Base-by-base conservation (phyloP, 768 basidiomycete species). In the Russula griseocarnosa region DNA sequence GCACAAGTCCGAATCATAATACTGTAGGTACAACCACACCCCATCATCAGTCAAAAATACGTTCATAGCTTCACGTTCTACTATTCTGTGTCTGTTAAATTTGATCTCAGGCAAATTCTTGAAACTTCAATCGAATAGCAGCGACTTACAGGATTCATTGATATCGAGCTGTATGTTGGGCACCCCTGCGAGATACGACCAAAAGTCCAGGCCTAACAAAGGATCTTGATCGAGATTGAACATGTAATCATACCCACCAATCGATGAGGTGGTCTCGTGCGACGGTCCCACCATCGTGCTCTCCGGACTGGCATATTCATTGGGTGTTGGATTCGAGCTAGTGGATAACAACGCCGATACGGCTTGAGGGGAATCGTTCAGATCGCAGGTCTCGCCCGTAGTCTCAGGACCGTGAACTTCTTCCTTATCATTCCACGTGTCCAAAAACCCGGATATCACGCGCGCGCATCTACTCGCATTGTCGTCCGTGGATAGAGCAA, bases 401-500 rank as follows among this genome's bases (percentile, higher is more conserved):
- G 30, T 22, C 3, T 53, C 57, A 8, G 58, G 22, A 13, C 52
- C 42, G 30, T 38, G 57, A 3, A 26, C 30, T 16, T 18, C 32
- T 40, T 57, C 40, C n/a, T 36, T 44, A 38, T 66, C 55, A 32
- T 66, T 26, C 65, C 67, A 68, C 8, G 32, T 49, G 47, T 66
- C 65, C 22, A 68, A 13, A 40, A 68, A 68, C 10, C 55, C 42
- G 7, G 61, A 59, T 26, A 68, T 57, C 11, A 67, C 61, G 6
- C 24, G 52, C 26, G 66, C 66, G 20, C 61, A 60, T 22, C 66
- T 62, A 20, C 61, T 67, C 32, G 67, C 65, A n/a, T 60, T 67
- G 44, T 68, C 66, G 46, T 68, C 66, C 13, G 50, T 8, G 7
- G 50, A 66, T 44, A 63, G 55, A 18, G 61, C 54, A 22, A 68